A percentile compares a stretch with the other conserved stretches of the same genome.
Evolutionary conservation across 2,329 filamentous ascomycete species (phyloP).

Genomic region (Pseudocercospora fijiensis): DNA sequence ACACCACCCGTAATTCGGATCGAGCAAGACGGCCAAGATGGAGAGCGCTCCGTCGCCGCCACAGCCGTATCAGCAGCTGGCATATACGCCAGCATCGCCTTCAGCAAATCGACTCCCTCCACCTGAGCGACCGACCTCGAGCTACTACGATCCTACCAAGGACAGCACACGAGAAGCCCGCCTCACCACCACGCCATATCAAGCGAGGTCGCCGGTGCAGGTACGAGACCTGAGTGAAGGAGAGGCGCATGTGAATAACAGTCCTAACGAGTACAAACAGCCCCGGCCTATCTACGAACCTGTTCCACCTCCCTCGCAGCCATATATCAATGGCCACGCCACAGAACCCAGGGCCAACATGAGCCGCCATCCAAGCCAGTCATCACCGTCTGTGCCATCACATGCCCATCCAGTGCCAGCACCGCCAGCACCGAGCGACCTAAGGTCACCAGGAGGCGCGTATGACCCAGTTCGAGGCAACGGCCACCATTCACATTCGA

Average conservation of each 20-base stretch:
- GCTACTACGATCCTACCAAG: constrained; percentile 53
- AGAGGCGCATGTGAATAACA: background rate
- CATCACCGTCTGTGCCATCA: constrained; percentile 26
- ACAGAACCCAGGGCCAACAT: constrained; percentile 22
- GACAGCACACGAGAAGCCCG: constrained; percentile 40
- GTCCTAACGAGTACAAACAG: constrained; percentile 18
- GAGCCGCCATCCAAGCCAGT: constrained; percentile 30
- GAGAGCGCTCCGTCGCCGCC: constrained; percentile 21
- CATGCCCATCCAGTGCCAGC: constrained; percentile 33
- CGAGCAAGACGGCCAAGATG: constrained; percentile 20
- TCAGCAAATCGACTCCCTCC: constrained; percentile 39
- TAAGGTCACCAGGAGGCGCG: constrained; percentile 39
- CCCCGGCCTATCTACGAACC: constrained; percentile 26
- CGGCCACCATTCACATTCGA: constrained; percentile 29
- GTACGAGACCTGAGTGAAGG: constrained; percentile 20
- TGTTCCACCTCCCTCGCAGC: constrained; percentile 20
- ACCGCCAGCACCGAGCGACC: constrained; percentile 34
- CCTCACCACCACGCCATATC: constrained; percentile 40
- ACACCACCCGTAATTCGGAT: constrained; percentile 1
- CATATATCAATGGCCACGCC: constrained; percentile 31
- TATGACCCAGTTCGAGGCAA: constrained; percentile 33
- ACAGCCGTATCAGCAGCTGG: constrained; percentile 13
- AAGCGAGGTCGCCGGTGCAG: constrained; percentile 37
- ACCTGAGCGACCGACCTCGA: constrained; percentile 41
- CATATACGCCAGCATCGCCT: constrained; percentile 38